Evolutionary conservation across 2,329 filamentous ascomycete genomes (phyloP).

Genomic region (Westerdykella ornata): DNA sequence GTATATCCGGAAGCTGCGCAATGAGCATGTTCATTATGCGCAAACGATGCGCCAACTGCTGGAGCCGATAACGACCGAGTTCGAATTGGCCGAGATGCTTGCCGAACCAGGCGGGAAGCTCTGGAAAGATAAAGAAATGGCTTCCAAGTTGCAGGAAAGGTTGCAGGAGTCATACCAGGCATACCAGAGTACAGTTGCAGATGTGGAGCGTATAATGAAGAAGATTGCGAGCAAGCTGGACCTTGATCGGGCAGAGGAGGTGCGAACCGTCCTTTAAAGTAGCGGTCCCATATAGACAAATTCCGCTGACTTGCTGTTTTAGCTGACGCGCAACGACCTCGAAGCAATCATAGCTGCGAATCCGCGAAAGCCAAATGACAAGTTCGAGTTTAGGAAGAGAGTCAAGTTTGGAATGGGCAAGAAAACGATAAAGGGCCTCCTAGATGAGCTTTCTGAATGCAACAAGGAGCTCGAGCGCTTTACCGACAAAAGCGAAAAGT

Average conservation of each 20-base stretch:
- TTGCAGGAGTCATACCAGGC: slow-evolving; percentile 32
- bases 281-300: slow-evolving; percentile 1
- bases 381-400: slow-evolving; percentile 33
- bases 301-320: slow-evolving; percentile 11
- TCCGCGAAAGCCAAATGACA: slow-evolving; percentile 25
- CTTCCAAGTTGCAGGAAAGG: slow-evolving; percentile 24
- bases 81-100: slow-evolving; percentile 32
- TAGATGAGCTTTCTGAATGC: slow-evolving; percentile 35
- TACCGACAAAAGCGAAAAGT: slow-evolving; percentile 34
- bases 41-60: slow-evolving; percentile 33
- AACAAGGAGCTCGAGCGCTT: slow-evolving; percentile 37
- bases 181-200: slow-evolving; percentile 31
- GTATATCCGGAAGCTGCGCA: slow-evolving; percentile 33
- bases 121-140: slow-evolving; percentile 30
- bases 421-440: slow-evolving; percentile 30
- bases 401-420: slow-evolving; percentile 35
- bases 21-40: slow-evolving; percentile 34
- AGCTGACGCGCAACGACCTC: slow-evolving; percentile 32
- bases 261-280: slow-evolving; percentile 7
- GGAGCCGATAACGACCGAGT: slow-evolving; percentile 32
- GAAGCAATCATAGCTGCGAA: slow-evolving; percentile 32
- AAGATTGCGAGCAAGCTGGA: slow-evolving; percentile 35
- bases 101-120: slow-evolving; percentile 24
- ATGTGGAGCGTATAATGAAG: slow-evolving; percentile 32
- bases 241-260: slow-evolving; percentile 29